Evolutionary conservation across 345 rosid species (phyloP), one percentile per base, ranked within the genome.

Genomic region (Bretschneidera sinensis): DNA sequence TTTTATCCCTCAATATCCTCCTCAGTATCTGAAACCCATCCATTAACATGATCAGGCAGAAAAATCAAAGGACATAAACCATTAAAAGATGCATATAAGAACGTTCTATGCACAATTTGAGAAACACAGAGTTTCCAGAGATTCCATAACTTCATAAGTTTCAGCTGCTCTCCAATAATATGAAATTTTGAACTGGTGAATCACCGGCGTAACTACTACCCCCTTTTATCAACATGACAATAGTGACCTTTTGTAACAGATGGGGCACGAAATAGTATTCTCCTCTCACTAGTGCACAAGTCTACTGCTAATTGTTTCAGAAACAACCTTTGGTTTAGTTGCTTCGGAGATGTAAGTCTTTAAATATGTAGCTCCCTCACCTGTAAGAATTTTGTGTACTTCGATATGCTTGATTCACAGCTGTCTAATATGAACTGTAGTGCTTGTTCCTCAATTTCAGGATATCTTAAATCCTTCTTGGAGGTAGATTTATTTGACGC

Each of bases 261-360:
- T 84, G 87, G 95, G 48, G 97, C 81, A 55, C 97, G 92, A 54
- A 79, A 94, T 13, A 94, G 78, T 76, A 89, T 94, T 76, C 97
- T 83, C 55, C 72, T 87, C 66, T 89, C 99, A 39, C 96, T 94
- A 34, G 75, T 81, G 61, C 88, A 89, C 76, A 89, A 74, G 79
- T 94, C 99, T 60, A 89, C 96, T 2, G 96, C 99, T 60, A 94
- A 67, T 79, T 94, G 99, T 76, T 94, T 94, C 61, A 92, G 77
- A 76, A 92, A 92, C 64, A 84, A 63, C 71, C 85, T 83, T 57
- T 90, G 76, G 76, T 86, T 94, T 18, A 94, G 78, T 55, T 87
- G 99, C 77, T 87, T 94, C 4, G 96, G 97, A 60, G 97, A 87
- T 69, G 96, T 87, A 6, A 17, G 50, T 17, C n/a, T 11, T 4